Conservation (phyloP, 2,329 filamentous ascomycete species). For the Reticulascus tulasneorum region DNA sequence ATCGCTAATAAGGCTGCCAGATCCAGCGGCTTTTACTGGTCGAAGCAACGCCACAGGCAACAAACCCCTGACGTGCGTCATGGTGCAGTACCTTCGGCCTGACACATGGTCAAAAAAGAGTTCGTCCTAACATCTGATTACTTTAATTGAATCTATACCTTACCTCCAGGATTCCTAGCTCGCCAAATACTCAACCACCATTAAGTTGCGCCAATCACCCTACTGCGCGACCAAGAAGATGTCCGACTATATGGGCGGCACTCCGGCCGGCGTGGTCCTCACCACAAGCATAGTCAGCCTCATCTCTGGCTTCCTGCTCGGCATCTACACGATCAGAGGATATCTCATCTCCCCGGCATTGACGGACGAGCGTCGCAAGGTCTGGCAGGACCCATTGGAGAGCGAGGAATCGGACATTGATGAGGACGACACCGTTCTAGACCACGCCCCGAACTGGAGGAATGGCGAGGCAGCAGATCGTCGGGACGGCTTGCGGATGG, state of each 20-base stretch:
- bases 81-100: too few species aligned
- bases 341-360: constrained; percentile 56
- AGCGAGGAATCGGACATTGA: constrained; percentile 67
- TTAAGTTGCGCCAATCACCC: too few species aligned
- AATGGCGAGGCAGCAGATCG: constrained; percentile 58
- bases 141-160: too few species aligned
- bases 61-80: constrained; percentile 13
- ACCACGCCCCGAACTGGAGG: constrained; percentile 65
- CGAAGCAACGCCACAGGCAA: too few species aligned
- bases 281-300: constrained; percentile 71
- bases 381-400: constrained; percentile 58
- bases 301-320: constrained; percentile 75
- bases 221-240: too few species aligned
- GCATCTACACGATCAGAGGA: constrained; percentile 64
- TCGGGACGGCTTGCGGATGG: constrained; percentile 48
- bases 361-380: constrained; percentile 51
- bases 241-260: constrained; percentile 1
- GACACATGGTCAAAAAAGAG: too few species aligned
- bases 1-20: too few species aligned
- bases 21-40: too few species aligned
- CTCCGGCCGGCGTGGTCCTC: constrained; percentile 48
- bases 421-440: constrained; percentile 54
- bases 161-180: too few species aligned
- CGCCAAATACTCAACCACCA: too few species aligned
- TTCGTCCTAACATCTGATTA: too few species aligned